Base-by-base conservation (phyloP, 768 basidiomycete genomes). In the Trametes cingulata region DNA sequence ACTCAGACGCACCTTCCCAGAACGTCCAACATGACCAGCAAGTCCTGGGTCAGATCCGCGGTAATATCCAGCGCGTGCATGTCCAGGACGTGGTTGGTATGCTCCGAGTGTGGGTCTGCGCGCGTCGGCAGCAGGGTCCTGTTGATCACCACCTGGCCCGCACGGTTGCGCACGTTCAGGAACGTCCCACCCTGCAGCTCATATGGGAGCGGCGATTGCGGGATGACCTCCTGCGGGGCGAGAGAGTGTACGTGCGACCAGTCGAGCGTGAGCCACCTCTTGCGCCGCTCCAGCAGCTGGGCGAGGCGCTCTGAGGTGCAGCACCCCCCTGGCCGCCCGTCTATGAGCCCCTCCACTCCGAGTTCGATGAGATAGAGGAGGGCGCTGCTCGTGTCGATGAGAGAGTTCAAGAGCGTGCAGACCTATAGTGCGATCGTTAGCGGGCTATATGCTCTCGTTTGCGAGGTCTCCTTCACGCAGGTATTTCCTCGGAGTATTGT, bases 181-280 rank as follows among this genome's bases (percentile, higher is more conserved):
- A 86, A 86, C 0, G 83, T 68, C 0, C 85, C 85, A 0, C 75
- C 80, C 6, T 86, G 84, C 56, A 86, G 75, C 58, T 87, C 85
- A 65, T 87, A 87, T 3, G 84, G 82, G 47, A 73, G 73, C 55
- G 79, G 78, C 1, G 69, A 63, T 0, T 77, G 78, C 0, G 74
- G 68, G 42, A 78, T 68, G 6, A 72, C 69, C 0, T 78, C 69
- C n/a, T 60, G 64, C 0, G 60, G 56, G 6, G 54, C 60, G 5
- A 60, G 47, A 1, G 59, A 9, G 12, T 49, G 17, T 9, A 50
- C 25, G 1, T 63, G 63, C 5, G 61, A 60, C 72, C 76, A 75
- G 20, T 60, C 63, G 14, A 77, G 63, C 10, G 65, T 68, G 1
- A 64, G 37, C 80, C 81, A 81, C 1, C 76, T 65, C 0, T 47